phyloP scores from a whole-genome alignment of 2,329 filamentous ascomycete genomes.

The Aureobasidium sp. region DNA sequence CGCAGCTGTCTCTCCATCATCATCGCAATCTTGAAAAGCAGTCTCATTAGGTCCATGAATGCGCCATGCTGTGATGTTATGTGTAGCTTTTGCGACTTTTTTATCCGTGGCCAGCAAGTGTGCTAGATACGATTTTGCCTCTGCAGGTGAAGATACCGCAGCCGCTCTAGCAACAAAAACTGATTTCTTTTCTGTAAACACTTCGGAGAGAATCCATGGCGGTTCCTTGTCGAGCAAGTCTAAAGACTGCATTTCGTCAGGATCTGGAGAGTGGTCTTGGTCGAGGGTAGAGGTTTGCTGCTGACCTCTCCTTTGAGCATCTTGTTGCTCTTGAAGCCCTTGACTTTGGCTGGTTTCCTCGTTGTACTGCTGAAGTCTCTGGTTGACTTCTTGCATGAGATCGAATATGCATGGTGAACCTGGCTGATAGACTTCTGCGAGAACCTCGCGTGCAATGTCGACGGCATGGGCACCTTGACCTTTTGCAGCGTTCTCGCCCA shows the following conservation, averaged over 20 bases:
- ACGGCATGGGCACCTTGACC: constrained; percentile 67
- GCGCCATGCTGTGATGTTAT: constrained; percentile 94
- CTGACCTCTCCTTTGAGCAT: constrained; percentile 27
- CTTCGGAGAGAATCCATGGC: constrained; percentile 69
- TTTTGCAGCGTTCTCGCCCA: constrained; percentile 56
- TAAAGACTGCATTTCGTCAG: constrained; percentile 28
- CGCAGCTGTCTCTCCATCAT: constrained; percentile 91
- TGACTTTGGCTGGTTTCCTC: constrained; percentile 16
- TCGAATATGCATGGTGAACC: constrained; percentile 86
- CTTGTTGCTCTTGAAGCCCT: constrained; percentile 24
- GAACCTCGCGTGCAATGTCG: constrained; percentile 58
- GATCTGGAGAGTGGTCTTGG: not conserved
- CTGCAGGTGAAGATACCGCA: constrained; percentile 57
- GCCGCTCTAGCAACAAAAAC: constrained; percentile 77
- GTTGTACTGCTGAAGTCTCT: constrained; percentile 29
- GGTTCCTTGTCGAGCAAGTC: constrained; percentile 36
- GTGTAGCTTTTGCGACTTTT: constrained; percentile 76
- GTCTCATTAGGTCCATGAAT: constrained; percentile 52
- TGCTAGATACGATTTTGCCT: constrained; percentile 64
- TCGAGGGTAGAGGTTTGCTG: not conserved
- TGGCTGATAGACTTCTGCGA: constrained; percentile 60
- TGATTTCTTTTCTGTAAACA: constrained; percentile 74
- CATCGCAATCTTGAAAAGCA: constrained; percentile 83
- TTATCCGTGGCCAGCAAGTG: constrained; percentile 77
- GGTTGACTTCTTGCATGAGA: constrained; percentile 57